Base-by-base conservation (phyloP, 2,329 filamentous ascomycete species). In the Alternaria conjuncta region DNA sequence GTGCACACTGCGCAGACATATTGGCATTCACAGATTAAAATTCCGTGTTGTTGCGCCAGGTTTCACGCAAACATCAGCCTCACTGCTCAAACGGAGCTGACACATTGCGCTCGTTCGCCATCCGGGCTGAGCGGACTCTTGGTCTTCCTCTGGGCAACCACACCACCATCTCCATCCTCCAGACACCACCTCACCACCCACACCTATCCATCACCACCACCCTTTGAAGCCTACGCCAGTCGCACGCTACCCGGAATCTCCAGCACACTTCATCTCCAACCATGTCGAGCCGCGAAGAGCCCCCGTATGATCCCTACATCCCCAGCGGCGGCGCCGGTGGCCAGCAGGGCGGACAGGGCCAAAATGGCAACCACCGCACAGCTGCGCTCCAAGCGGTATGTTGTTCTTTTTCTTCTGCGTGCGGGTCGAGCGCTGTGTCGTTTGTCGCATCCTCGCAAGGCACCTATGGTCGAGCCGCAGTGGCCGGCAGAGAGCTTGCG, bases 261-360 rank as follows among this genome's bases (percentile, higher is more conserved):
- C 25, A 55, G 54, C 43, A 41, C 43, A 45, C 23, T 30, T 12
- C 49, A 53, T 58, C 57, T 63, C 55, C 58, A 41, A 60, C 68
- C 66, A 82, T 75, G 84, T 85, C 79, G 84, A 84, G 76, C 58
- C 83, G 83, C 72, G 84, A 88, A 77, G 83, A 85, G 74, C 92
- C 56, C 41, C 65, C 92, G 72, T 96, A 96, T 83, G 93, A 96
- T 83, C 93, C 93, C 68, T 96, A 96, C 84, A 94, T 95, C 81
- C 93, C 93, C 78, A 88, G 87, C 79, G 89, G 89, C 82, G 85
- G 86, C 81, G 76, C 74, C 69, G 71, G 71, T 61, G 63, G 62
- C 62, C 70, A 75, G 81, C 87, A 79, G 85, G 87, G 68, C 64
- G 87, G 67, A 60, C 74, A 74, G 80, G 71, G 77, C 66, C 79